Percentiles rank a stretch among this genome's conserved stretches.
phyloP scores from a whole-genome alignment of 108 stramenopile species.

The Skeletonema costatum region DNA sequence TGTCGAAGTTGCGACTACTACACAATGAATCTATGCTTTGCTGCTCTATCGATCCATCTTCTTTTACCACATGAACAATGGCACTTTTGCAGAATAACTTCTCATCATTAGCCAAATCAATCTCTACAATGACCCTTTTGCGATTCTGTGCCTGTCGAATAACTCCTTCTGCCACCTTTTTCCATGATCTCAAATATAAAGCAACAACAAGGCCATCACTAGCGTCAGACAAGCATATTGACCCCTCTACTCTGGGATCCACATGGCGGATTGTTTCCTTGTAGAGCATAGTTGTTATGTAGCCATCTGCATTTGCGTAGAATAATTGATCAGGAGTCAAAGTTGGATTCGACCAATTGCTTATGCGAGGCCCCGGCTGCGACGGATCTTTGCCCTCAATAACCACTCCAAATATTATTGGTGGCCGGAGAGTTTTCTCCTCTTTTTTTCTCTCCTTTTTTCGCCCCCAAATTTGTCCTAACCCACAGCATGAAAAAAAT shows the following conservation, averaged over 20 bases:
- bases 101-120: background rate
- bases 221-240: background rate
- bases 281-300: background rate
- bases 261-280: background rate
- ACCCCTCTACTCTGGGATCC: slow-evolving; percentile 6
- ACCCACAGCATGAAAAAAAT: no score
- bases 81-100: background rate
- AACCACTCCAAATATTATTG: slow-evolving; percentile 3
- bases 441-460: no score
- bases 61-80: background rate
- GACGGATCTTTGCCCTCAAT: slow-evolving; percentile 10
- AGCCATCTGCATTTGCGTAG: slow-evolving; percentile 1
- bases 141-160: background rate
- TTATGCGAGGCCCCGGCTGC: background rate
- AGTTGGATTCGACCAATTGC: background rate
- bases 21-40: background rate
- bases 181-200: background rate
- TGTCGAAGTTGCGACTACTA: background rate
- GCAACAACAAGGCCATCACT: background rate
- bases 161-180: background rate
- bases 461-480: no score
- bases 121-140: background rate
- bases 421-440: no score
- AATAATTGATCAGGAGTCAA: background rate
- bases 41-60: background rate